Evolutionary conservation across 2,329 filamentous ascomycete species (phyloP).

Genomic region (Fusarium lateritium): DNA sequence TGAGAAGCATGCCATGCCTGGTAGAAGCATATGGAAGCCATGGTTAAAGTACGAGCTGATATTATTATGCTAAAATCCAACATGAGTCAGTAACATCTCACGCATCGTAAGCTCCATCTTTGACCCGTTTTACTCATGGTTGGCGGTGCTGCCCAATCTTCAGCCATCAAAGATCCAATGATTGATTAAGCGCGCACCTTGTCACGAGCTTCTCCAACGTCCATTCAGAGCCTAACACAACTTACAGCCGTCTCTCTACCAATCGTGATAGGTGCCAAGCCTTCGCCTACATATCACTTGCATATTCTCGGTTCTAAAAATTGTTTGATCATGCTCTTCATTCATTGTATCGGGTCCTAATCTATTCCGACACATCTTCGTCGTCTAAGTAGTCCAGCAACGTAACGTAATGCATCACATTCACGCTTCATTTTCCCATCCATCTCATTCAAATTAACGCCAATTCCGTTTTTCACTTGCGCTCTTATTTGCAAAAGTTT

Average conservation of each 20-base stretch:
- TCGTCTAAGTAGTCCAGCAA: conserved; percentile 37
- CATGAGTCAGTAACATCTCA: conserved; percentile 29
- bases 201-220: conserved; percentile 30
- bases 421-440: conserved; percentile 24
- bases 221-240: conserved; percentile 40
- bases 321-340: conserved; percentile 31
- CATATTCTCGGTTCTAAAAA: conserved; percentile 38
- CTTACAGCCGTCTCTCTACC: conserved; percentile 18
- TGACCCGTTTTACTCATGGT: conserved; percentile 19
- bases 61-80: conserved; percentile 13
- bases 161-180: conserved; percentile 12
- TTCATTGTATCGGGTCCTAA: conserved; percentile 37
- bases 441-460: conserved; percentile 43
- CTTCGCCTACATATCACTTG: conserved; percentile 33
- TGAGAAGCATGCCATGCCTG: not conserved
- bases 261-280: conserved; percentile 29
- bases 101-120: conserved; percentile 30
- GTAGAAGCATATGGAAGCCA: conserved; percentile 22
- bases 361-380: conserved; percentile 37
- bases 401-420: conserved; percentile 18
- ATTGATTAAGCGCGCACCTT: conserved; percentile 37
- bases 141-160: conserved; percentile 44
- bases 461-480: conserved; percentile 37
- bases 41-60: conserved; percentile 9
- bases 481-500: conserved; percentile 39